Percentiles rank a stretch among this genome's conserved stretches.
Evolutionary conservation across 345 rosid genomes (phyloP).

Genomic region (Eucalyptus fibrosa): DNA sequence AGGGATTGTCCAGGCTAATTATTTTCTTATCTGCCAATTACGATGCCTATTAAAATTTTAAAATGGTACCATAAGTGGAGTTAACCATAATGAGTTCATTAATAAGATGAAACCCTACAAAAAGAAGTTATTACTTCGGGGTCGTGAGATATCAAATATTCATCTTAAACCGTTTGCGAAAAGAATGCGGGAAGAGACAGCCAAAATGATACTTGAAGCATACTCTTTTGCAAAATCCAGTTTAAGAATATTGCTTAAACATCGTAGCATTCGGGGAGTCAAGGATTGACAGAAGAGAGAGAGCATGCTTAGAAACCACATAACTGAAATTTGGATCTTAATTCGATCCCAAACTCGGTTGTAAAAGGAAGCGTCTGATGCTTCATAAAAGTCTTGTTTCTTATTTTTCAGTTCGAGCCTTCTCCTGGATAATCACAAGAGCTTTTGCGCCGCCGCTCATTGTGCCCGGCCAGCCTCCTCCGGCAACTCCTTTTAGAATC

Average conservation of each 20-base stretch:
- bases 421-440: conserved; percentile 34
- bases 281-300: conserved; percentile 90
- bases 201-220: background rate
- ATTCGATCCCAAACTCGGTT: background rate
- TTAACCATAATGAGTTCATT: background rate
- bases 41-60: background rate
- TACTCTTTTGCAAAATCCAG: background rate
- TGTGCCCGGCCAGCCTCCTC: conserved; percentile 81
- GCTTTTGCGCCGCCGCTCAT: conserved; percentile 71
- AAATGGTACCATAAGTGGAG: background rate
- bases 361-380: background rate
- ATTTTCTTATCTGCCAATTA: background rate
- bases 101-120: background rate
- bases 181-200: background rate
- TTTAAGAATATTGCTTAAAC: background rate
- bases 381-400: background rate
- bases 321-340: background rate
- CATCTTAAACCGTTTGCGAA: background rate
- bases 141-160: background rate
- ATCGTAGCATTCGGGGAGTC: background rate
- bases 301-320: conserved; percentile 23
- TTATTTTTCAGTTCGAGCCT: conserved; percentile 10
- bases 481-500: conserved; percentile 75
- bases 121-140: background rate
- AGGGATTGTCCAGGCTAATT: background rate